Conservation (phyloP, 148 eudicot species). For the Rhododendron ferrugineum region DNA sequence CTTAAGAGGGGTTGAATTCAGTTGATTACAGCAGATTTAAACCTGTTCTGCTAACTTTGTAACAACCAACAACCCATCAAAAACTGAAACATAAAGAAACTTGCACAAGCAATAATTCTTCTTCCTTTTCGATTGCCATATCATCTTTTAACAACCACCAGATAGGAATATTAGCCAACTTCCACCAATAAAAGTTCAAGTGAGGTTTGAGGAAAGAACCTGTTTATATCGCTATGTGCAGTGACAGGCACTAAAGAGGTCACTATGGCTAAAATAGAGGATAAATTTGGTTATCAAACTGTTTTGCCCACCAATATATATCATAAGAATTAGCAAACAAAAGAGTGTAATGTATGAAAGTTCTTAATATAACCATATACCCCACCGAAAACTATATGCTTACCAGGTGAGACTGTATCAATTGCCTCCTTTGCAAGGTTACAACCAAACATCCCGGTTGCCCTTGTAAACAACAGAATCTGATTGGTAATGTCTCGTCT, state of each 20-base stretch:
- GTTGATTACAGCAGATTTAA: not conserved
- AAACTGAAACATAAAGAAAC: not conserved
- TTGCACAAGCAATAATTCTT: not conserved
- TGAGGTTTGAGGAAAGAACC: not conserved
- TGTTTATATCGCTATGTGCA: not conserved
- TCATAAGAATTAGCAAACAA: not conserved
- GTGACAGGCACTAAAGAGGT: not conserved
- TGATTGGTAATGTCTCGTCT: conserved; percentile 86
- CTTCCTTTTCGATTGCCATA: not conserved
- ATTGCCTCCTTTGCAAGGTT: conserved; percentile 95
- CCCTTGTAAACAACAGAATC: conserved; percentile 68
- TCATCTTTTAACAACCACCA: not conserved
- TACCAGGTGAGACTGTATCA: conserved; percentile 85
- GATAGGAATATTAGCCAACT: not conserved
- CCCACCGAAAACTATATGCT: not conserved
- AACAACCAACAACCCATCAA: not conserved
- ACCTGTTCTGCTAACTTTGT: not conserved
- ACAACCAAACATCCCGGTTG: conserved; percentile 89
- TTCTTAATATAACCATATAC: not conserved
- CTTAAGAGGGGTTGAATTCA: not conserved
- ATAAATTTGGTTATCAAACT: not conserved
- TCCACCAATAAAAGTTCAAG: not conserved
- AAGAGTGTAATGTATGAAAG: not conserved
- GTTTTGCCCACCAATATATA: not conserved
- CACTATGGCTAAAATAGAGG: not conserved